Conservation (phyloP, 257 asterid genomes). For the Perilla frutescens region DNA sequence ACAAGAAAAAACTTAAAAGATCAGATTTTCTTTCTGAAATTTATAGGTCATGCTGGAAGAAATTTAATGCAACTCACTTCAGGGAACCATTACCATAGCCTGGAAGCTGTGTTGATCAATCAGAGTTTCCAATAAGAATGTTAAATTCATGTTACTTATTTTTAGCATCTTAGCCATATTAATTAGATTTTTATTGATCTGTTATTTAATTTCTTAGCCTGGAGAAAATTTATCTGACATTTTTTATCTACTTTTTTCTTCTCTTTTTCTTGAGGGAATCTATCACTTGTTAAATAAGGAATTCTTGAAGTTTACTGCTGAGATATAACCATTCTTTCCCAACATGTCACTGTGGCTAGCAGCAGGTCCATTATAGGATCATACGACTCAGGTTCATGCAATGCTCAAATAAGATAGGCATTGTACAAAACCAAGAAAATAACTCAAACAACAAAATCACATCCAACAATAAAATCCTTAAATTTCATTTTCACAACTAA, state of each 20-base stretch:
- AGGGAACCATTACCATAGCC: neutral
- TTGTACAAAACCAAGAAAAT: conserved; percentile 2
- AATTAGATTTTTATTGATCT: neutral
- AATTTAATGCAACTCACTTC: neutral
- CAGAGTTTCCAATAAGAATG: neutral
- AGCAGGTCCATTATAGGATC: neutral
- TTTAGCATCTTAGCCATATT: neutral
- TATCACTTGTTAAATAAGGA: neutral
- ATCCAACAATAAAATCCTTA: neutral
- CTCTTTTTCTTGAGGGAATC: too few relatives aligned
- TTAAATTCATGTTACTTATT: neutral
- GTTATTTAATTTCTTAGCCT: neutral
- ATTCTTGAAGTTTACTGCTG: neutral
- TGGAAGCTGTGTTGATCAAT: neutral
- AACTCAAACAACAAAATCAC: conserved; percentile 4
- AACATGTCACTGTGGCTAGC: neutral
- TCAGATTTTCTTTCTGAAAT: neutral
- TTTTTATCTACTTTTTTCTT: neutral
- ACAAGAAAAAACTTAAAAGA: too few relatives aligned
- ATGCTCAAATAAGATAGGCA: neutral
- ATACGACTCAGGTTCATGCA: neutral
- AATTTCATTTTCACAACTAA: conserved; percentile 13
- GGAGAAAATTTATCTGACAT: neutral
- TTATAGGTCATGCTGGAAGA: neutral
- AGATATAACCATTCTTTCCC: neutral